Evolutionary conservation across 345 rosid species (phyloP).

Genomic region (Arabis hirsuta): DNA sequence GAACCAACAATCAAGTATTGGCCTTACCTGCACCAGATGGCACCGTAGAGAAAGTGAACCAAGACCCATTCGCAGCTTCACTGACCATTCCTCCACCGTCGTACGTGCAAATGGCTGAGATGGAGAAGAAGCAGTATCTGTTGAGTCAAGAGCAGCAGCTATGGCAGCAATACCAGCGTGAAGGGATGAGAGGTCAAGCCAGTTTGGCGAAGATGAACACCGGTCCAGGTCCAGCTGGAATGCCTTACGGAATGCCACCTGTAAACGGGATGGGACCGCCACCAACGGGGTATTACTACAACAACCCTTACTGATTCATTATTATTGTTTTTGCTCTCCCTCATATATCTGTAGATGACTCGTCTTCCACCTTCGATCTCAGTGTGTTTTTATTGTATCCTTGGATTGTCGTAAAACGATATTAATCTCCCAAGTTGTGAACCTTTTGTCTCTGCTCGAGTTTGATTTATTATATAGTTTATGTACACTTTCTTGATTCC

Average conservation of each 20-base stretch:
- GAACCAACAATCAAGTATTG: conserved; percentile 55
- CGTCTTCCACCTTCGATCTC: conserved; percentile 31
- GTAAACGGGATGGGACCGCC: conserved; percentile 41
- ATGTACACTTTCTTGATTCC: conserved; percentile 28
- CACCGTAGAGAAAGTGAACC: conserved; percentile 63
- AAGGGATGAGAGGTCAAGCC: conserved; percentile 85
- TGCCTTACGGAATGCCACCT: conserved; percentile 77
- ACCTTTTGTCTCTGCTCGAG: conserved; percentile 24
- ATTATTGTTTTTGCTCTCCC: conserved; percentile 12
- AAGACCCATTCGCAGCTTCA: conserved; percentile 81
- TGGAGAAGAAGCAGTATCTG: conserved; percentile 75
- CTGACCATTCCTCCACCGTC: conserved; percentile 70
- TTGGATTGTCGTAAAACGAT: conserved; percentile 34
- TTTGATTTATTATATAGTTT: conserved; percentile 33
- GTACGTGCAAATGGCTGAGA: conserved; percentile 78
- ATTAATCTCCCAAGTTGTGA: conserved; percentile 22
- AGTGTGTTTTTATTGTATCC: conserved; percentile 23
- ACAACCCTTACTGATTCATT: conserved; percentile 44
- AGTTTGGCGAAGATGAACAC: conserved; percentile 63
- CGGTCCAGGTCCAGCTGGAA: conserved; percentile 46
- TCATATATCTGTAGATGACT: conserved; percentile 42
- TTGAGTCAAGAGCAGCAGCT: conserved; percentile 73
- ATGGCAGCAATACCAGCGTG: conserved; percentile 74
- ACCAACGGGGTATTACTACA: conserved; percentile 57
- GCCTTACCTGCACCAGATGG: conserved; percentile 92